Evolutionary conservation across 306 rosid species (phyloP).

Genomic region (Pyrus bretschneideri): DNA sequence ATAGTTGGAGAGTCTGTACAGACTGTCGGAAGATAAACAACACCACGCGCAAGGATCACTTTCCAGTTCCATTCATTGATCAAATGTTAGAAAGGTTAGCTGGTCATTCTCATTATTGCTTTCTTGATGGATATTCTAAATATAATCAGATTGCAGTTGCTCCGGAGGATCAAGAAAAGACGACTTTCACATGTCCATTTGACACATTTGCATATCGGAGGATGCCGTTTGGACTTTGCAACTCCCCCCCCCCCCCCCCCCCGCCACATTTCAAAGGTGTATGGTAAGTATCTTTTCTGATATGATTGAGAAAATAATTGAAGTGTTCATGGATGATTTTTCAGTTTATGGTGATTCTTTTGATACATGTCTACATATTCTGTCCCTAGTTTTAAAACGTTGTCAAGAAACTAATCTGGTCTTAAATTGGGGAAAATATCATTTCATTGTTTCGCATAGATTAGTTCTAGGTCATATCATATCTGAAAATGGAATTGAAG

Average conservation of each 20-base stretch:
- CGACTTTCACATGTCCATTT: slow-evolving; percentile 1
- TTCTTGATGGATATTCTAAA: background rate
- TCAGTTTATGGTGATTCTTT: background rate
- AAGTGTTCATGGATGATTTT: background rate
- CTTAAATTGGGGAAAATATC: background rate
- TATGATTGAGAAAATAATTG: background rate
- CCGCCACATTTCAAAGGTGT: background rate
- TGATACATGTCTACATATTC: background rate
- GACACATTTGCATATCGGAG: background rate
- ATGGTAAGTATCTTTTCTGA: background rate
- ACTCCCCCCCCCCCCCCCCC: background rate
- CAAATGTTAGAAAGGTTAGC: too few relatives aligned
- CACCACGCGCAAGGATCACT: background rate
- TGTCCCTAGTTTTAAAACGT: background rate
- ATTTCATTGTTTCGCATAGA: background rate
- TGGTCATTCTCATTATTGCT: background rate
- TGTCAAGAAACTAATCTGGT: background rate
- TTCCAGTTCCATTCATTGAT: too few relatives aligned
- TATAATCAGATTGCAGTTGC: background rate
- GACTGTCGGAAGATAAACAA: background rate
- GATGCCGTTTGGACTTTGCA: background rate
- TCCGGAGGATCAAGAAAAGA: background rate
- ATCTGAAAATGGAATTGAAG: too few relatives aligned
- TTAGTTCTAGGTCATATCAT: background rate
- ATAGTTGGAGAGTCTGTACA: too few relatives aligned